phyloP scores from a whole-genome alignment of 768 basidiomycete species.

The Boletellus sp. region DNA sequence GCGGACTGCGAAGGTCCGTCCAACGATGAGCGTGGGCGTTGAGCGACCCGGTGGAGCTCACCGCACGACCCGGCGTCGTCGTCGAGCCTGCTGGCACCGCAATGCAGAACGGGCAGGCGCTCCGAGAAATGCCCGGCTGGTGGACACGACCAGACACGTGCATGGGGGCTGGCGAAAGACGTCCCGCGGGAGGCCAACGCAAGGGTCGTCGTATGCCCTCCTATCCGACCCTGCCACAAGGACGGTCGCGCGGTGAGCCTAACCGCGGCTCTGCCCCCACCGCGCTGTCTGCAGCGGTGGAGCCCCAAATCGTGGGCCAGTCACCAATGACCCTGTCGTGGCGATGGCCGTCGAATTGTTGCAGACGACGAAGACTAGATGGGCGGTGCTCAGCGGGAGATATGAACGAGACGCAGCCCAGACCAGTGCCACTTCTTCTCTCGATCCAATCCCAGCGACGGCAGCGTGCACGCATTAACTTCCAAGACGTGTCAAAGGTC shows the following conservation, averaged over 20 bases:
- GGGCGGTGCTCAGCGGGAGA: slow-evolving; percentile 20
- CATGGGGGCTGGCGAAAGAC: slow-evolving; percentile 11
- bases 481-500: background rate
- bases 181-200: too few relatives aligned
- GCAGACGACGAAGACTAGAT: background rate
- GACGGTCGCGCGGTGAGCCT: background rate
- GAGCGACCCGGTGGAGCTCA: too few relatives aligned
- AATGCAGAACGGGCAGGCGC: too few relatives aligned
- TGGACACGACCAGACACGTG: slow-evolving; percentile 18
- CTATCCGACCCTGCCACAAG: too few relatives aligned
- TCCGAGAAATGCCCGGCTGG: too few relatives aligned
- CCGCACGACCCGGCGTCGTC: too few relatives aligned
- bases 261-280: background rate
- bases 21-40: too few relatives aligned
- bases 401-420: slow-evolving; percentile 8
- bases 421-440: slow-evolving; percentile 23
- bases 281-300: too few relatives aligned
- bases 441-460: slow-evolving; percentile 10
- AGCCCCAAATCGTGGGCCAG: too few relatives aligned
- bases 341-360: background rate
- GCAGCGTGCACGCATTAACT: slow-evolving; percentile 10
- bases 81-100: too few relatives aligned
- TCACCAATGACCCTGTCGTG: background rate
- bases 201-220: too few relatives aligned
- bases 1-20: too few relatives aligned